Evolutionary conservation across 2,329 filamentous ascomycete species (phyloP).

Genomic region (Monilinia fructigena): DNA sequence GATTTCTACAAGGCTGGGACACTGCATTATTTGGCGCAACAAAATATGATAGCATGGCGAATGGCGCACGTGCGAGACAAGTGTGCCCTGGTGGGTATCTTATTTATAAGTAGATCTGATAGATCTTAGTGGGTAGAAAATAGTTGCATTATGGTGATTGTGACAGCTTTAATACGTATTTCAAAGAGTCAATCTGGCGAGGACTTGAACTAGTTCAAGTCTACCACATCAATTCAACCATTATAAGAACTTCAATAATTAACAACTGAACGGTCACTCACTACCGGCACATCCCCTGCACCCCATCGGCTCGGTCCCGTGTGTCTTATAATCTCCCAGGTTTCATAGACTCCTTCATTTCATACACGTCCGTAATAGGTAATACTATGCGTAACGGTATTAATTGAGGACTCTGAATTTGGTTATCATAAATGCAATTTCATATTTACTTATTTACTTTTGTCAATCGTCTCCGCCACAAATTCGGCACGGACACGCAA

Average conservation of each 20-base stretch:
- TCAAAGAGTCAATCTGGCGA: not conserved
- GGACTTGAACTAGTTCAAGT: not conserved
- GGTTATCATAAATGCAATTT: not conserved
- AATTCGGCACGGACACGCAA: no score
- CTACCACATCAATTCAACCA: not conserved
- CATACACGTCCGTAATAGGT: not conserved
- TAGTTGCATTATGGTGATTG: slow-evolving; percentile 16
- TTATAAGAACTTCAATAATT: not conserved
- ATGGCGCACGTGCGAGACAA: slow-evolving; percentile 13
- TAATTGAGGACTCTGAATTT: not conserved
- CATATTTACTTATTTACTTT: not conserved
- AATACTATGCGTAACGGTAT: not conserved
- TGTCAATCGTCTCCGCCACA: no score
- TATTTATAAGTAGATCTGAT: slow-evolving; percentile 2
- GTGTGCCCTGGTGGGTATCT: not conserved
- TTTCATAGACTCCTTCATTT: not conserved
- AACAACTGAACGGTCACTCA: not conserved
- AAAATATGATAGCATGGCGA: slow-evolving; percentile 8
- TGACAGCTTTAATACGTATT: not conserved
- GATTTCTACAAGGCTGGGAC: not conserved
- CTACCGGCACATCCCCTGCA: not conserved
- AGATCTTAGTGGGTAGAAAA: slow-evolving; percentile 16
- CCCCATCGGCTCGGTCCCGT: not conserved
- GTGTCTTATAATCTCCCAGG: not conserved
- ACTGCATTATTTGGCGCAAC: not conserved